A percentile compares a stretch with the other conserved stretches of the same genome.
Evolutionary conservation across 2,329 filamentous ascomycete species (phyloP).

Genomic region (Xenoacremonium recifei): DNA sequence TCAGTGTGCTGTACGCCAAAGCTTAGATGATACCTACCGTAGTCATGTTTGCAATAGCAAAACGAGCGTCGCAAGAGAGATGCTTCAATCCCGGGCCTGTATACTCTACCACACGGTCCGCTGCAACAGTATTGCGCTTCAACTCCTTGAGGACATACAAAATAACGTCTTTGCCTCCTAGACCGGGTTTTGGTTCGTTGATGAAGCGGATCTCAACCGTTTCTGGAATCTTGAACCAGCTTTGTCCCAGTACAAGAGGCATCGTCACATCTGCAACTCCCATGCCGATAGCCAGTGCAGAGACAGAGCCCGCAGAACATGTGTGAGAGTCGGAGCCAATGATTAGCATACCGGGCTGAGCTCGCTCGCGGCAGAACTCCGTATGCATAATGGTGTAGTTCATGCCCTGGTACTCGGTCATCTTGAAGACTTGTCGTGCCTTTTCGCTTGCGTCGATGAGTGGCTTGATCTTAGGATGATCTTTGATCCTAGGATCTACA

Average conservation of each 20-base stretch:
- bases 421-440: constrained; percentile 38
- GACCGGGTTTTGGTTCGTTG: constrained; percentile 32
- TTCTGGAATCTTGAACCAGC: constrained; percentile 46
- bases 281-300: constrained; percentile 42
- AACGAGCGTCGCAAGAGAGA: constrained; percentile 41
- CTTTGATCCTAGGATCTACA: constrained; percentile 42
- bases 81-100: constrained; percentile 37
- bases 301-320: constrained; percentile 41
- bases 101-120: constrained; percentile 44
- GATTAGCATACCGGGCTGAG: constrained; percentile 42
- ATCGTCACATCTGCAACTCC: constrained; percentile 45
- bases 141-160: constrained; percentile 41
- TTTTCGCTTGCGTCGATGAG: constrained; percentile 36
- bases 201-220: constrained; percentile 38
- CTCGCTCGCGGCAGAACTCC: constrained; percentile 42
- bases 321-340: constrained; percentile 47
- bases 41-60: constrained; percentile 47
- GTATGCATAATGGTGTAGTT: constrained; percentile 44
- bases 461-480: constrained; percentile 31
- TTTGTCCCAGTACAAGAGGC: constrained; percentile 43
- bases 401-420: constrained; percentile 33
- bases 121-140: constrained; percentile 45
- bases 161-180: constrained; percentile 46
- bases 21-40: constrained; percentile 19
- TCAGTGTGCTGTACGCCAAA: background rate